Base-by-base conservation (phyloP, 345 rosid species). In the Corchorus capsularis region DNA sequence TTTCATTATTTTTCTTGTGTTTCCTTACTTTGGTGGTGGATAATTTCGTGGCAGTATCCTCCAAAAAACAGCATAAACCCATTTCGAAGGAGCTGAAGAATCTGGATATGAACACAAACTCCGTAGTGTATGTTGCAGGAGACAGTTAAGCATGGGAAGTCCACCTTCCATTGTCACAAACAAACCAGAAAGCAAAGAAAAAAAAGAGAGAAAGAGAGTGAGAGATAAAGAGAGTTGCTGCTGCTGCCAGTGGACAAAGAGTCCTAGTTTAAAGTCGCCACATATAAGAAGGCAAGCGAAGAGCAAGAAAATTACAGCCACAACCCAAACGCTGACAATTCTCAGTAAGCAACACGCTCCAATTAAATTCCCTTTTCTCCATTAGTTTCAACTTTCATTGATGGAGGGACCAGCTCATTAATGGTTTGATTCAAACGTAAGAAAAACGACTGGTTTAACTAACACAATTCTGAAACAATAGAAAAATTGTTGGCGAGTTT, bases 21-120 rank as follows among this genome's bases (percentile, higher is more conserved):
- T 54, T 46, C 63, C 82, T 71, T 89, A 89, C 95, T 87, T 89
- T 10, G 95, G 95, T 41, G 95, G 93, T 77, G 95, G 95, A 80
- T 87, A 89, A 77, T 89, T 91, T 57, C 95, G 79, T n/a, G 95
- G 95, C 79, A 91, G 77, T 49, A 87, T 87, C 78, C 95, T 89
- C 95, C 95, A 91, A 53, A 91, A 89, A 17, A 91, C 92, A 16
- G 93, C 92, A 71, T 91, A 91, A 65, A 89, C 89, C 95, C 93
- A 91, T 78, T 91, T 91, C 62, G 90, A 80, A 73, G 89, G 83
- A 80, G 35, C n/a, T 69, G 88, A 86, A 76, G 87, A 86, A 79
- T 86, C 83, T 52, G 89, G 78, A 54, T 34, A 54, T 3, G 85
- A 83, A 81, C 93, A 91, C 9, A 89, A 45, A 81, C 87, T 83